Evolutionary conservation across 2,329 filamentous ascomycete genomes (phyloP), one percentile per base, ranked within the genome.

Genomic region (Malbranchea cinnamomea): DNA sequence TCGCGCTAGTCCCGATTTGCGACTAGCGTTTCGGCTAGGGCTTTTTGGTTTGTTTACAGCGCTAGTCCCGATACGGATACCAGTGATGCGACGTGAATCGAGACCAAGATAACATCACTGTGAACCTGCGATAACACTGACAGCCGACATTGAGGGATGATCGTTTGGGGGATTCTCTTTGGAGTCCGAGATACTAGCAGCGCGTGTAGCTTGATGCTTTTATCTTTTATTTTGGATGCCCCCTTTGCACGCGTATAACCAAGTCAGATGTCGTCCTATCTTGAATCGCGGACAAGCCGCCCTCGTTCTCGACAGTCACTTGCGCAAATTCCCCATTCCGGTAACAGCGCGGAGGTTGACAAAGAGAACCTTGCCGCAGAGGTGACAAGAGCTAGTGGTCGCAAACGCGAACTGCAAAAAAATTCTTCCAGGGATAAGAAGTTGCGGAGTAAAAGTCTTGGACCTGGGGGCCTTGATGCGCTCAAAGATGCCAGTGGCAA

Each of bases 381-480:
- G 41, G 53, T 78, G 33, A 67, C 63, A 37, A 65, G 67, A 40
- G 37, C 50, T 4, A 49, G 47, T 12, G 37, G 37, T 7, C 35
- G 37, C 23, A 37, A 36, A 18, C 27, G 13, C 25, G 26, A 16
- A 27, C 30, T 42, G 6, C 41, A 43, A 8, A 43, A 38, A 13
- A 38, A 30, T 9, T 67, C 44, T 6, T 49, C 41, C 18, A 50
- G 49, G 30, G 56, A 57, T 22, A 67, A 65, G 59, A 87, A 84
- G 58, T 80, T 78, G 35, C 75, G 89, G 41, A 94, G 87, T 58
- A 95, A 94, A 63, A 95, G 87, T 57, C 76, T 98, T 42, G 89
- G 89, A 2, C 87, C 89, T 10, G 89, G 87, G 29, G 84, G 85
- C 15, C 58, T 93, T 26, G 84, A 91, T 62, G 76, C 78, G 34